phyloP scores from a whole-genome alignment of 2,329 filamentous ascomycete species.

The Cercospora sojina region DNA sequence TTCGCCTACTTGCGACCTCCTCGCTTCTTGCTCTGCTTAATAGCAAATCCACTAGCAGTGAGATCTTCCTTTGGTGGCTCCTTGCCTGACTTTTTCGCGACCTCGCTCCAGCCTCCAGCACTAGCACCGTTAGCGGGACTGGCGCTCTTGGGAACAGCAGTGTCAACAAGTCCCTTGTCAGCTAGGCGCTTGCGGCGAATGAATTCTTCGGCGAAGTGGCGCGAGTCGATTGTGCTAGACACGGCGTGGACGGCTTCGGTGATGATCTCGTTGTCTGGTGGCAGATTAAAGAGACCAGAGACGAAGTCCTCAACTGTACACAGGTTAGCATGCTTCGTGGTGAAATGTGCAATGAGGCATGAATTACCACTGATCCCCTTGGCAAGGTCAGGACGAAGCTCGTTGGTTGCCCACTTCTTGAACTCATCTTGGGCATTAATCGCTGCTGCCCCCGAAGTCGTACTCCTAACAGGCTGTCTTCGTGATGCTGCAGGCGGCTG shows the following conservation, averaged over 20 bases:
- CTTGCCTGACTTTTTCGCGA: conserved; percentile 76
- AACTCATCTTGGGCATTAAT: conserved; percentile 83
- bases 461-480: conserved; percentile 53
- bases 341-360: not conserved
- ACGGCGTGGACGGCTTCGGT: conserved; percentile 85
- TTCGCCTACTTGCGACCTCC: conserved; percentile 44
- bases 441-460: conserved; percentile 51
- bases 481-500: conserved; percentile 36
- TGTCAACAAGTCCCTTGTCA: conserved; percentile 80
- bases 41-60: conserved; percentile 70
- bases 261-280: conserved; percentile 75
- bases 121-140: conserved; percentile 43
- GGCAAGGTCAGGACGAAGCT: conserved; percentile 72
- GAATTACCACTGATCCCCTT: conserved; percentile 64
- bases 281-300: conserved; percentile 70
- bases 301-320: conserved; percentile 75
- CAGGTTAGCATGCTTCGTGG: conserved; percentile 37
- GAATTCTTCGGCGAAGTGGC: conserved; percentile 92
- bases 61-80: conserved; percentile 44
- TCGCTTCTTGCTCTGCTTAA: conserved; percentile 92
- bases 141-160: conserved; percentile 49
- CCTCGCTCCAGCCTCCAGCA: conserved; percentile 77
- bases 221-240: conserved; percentile 86
- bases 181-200: conserved; percentile 89
- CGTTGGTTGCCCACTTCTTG: conserved; percentile 82